Evolutionary conservation across 768 basidiomycete species (phyloP), one percentile per base, ranked within the genome.

Genomic region (Trametes punicea): DNA sequence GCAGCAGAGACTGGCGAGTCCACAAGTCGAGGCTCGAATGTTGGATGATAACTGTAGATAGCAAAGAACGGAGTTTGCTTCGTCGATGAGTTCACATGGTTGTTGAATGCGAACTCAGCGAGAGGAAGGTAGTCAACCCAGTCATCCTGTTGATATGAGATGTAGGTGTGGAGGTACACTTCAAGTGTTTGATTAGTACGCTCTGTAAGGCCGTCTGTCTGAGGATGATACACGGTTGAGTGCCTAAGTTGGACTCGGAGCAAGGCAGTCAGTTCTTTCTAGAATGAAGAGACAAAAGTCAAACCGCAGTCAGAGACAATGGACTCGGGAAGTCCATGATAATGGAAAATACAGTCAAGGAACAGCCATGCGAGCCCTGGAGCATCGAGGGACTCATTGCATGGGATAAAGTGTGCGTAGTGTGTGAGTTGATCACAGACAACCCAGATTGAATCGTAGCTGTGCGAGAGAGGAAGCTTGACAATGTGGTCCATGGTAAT

Each of bases 81-180:
- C 31, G 73, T 75, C 1, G 74, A 70, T 2, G 65, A 30, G 47
- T 73, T 72, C 2, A 56, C 55, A 26, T 59, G 29, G 40, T 75
- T 75, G 58, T 79, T 79, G 64, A 70, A 74, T 0, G 67, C 58
- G 56, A 79, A 78, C 60, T 78, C 72, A 7, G 73, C 72, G 16
- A 77, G 60, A 0, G n/a, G n/a, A n/a, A n/a, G n/a, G n/a, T n/a
- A n/a, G n/a, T n/a, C n/a, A n/a, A n/a, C n/a, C n/a, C n/a, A 31
- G 13, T 77, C 64, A 49, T 77, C 72, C 53, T 78, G 78, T 20
- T 75, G 69, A 34, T 74, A 74, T 0, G 65, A 69, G 49, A 51
- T 61, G 45, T 71, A 76, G 26, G 66, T 56, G 13, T 66, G 67
- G 7, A 80, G 65, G 51, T 75, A 75, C 0, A 65, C 60, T 48